phyloP scores from a whole-genome alignment of 2,329 filamentous ascomycete genomes.

The Paramyrothecium sp. region DNA sequence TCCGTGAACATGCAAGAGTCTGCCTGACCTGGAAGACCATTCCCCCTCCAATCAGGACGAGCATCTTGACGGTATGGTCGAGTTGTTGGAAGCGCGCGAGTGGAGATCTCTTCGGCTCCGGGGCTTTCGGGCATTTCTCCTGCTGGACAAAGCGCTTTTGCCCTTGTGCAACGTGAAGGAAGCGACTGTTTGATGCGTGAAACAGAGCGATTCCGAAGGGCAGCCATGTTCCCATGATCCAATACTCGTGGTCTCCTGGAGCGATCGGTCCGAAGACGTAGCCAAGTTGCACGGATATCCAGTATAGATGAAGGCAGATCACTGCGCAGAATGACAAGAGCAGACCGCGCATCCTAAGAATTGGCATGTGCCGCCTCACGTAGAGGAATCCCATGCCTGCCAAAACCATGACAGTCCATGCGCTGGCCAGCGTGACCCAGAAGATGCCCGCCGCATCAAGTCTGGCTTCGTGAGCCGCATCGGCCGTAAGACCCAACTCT shows the following conservation, averaged over 20 bases:
- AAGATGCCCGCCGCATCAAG: slow-evolving; percentile 39
- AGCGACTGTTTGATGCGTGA: slow-evolving; percentile 61
- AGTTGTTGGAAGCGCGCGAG: slow-evolving; percentile 35
- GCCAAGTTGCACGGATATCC: slow-evolving; percentile 35
- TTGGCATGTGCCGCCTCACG: slow-evolving; percentile 35
- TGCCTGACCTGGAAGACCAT: slow-evolving; percentile 54
- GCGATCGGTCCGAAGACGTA: slow-evolving; percentile 37
- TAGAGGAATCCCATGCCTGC: slow-evolving; percentile 39
- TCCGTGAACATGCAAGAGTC: not conserved
- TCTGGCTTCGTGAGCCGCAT: slow-evolving; percentile 27
- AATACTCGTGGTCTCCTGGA: slow-evolving; percentile 57
- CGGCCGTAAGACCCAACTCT: slow-evolving; percentile 14
- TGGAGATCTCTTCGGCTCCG: slow-evolving; percentile 15
- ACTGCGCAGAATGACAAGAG: slow-evolving; percentile 39
- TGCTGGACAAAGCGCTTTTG: slow-evolving; percentile 43
- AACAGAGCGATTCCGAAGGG: slow-evolving; percentile 66
- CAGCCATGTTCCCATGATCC: slow-evolving; percentile 66
- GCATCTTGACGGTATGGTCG: slow-evolving; percentile 47
- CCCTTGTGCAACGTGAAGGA: slow-evolving; percentile 55
- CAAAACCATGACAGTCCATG: slow-evolving; percentile 38
- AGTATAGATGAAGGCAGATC: slow-evolving; percentile 39
- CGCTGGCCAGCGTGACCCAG: slow-evolving; percentile 32
- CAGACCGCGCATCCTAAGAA: slow-evolving; percentile 39
- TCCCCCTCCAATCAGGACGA: slow-evolving; percentile 49
- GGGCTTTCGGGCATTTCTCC: slow-evolving; percentile 6